Percentiles rank a stretch among this genome's conserved stretches.
Evolutionary conservation across 2,329 filamentous ascomycete genomes (phyloP).

Genomic region (Ophiostoma pallidulum): DNA sequence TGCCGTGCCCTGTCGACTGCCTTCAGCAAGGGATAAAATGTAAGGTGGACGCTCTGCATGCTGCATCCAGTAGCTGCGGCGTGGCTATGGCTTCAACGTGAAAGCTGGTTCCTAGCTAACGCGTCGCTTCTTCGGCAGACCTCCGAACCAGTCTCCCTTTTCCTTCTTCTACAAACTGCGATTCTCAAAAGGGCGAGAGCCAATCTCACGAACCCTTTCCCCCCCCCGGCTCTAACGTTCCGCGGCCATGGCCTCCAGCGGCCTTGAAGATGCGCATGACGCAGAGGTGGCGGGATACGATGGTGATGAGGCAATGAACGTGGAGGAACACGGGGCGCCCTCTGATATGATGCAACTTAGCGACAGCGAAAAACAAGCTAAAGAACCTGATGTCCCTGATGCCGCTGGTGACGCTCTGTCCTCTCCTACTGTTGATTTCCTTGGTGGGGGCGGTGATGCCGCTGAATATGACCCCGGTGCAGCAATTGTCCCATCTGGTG

Average conservation of each 20-base stretch:
- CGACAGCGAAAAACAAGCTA: conserved; percentile 44
- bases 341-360: conserved; percentile 40
- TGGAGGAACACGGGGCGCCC: conserved; percentile 47
- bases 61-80: no score
- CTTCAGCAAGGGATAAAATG: no score
- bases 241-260: conserved; percentile 21
- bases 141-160: no score
- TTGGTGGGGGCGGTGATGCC: conserved; percentile 36
- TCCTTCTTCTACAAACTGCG: no score
- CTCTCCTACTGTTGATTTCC: conserved; percentile 26
- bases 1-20: no score
- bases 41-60: no score
- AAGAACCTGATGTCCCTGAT: conserved; percentile 36
- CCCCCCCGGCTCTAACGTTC: no score
- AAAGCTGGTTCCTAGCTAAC: no score
- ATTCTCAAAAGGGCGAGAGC: no score
- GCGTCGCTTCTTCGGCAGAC: no score
- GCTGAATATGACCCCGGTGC: conserved; percentile 46
- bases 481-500: neutral
- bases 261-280: conserved; percentile 20
- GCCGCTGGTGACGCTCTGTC: conserved; percentile 39
- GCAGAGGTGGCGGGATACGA: conserved; percentile 41
- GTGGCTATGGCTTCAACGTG: no score
- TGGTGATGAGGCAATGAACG: conserved; percentile 44
- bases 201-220: no score